Evolutionary conservation across 306 rosid genomes (phyloP), one percentile per base, ranked within the genome.

Genomic region (Trichosanthes cucumerina): DNA sequence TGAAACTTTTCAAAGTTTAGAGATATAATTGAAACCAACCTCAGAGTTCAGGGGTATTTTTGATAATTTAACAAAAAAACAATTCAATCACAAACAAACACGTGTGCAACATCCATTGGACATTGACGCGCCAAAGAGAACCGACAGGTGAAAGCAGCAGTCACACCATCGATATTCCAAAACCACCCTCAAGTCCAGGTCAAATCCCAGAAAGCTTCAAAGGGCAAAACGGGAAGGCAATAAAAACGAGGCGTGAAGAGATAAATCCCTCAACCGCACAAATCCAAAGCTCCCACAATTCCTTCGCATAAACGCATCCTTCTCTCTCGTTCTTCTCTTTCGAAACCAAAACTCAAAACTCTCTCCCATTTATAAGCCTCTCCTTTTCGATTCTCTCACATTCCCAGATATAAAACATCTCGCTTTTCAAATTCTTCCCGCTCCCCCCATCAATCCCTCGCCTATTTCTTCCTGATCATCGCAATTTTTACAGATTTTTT

Each of bases 351-450:
- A 19, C 47, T 65, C 72, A 36, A 49, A 49, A 74, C 62, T 74
- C 78, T n/a, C n/a, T 50, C 77, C 74, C 78, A 49, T 74, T 74
- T 74, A 74, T 74, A 74, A 26, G 18, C 5, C 60, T 1, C 60
- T 49, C 60, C 3, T 33, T 21, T 18, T 19, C 78, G 33, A 5
- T 23, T 21, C 53, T 12, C 69, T 11, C 6, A 56, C 69, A 14
- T 6, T 3, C 33, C n/a, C 9, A 21, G 18, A 73, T 86, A 87
- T 89, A 92, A 84, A 88, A 86, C 21, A 53, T 70, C 24, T 13
- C 24, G 54, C 33, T 54, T 79, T 89, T 85, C 86, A 80, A 92
- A 89, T 7, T 80, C 81, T 92, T 88, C 93, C 86, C 91, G 90
- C 93, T 81, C 36, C 75, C n/a, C 89, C 80, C 41, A 54, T 46